Evolutionary conservation across 768 basidiomycete genomes (phyloP).

Genomic region (Lyophyllum atratum): DNA sequence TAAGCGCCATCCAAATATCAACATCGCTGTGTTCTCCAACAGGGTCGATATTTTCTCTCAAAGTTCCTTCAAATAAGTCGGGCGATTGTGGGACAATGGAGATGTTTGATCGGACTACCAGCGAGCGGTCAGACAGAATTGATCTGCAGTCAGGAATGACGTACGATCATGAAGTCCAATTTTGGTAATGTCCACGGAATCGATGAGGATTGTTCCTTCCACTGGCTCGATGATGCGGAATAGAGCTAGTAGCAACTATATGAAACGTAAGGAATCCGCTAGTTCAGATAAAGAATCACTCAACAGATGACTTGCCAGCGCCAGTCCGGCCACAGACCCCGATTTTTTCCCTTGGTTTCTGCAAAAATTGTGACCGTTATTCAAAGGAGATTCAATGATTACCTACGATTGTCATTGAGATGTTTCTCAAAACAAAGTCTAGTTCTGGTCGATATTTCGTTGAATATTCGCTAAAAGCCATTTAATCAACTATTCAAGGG

Average conservation of each 20-base stretch:
- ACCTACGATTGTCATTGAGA: slow-evolving; percentile 69
- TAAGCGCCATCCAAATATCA: slow-evolving; percentile 87
- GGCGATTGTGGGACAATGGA: slow-evolving; percentile 87
- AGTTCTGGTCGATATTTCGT: slow-evolving; percentile 80
- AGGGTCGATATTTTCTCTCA: slow-evolving; percentile 91
- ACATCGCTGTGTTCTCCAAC: slow-evolving; percentile 70
- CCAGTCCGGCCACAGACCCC: slow-evolving; percentile 91
- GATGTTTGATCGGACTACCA: slow-evolving; percentile 69
- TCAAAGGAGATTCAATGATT: not conserved
- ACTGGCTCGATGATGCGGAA: slow-evolving; percentile 79
- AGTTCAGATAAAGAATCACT: slow-evolving; percentile 16
- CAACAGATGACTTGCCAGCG: slow-evolving; percentile 74
- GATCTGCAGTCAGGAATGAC: slow-evolving; percentile 19
- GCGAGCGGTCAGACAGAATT: not conserved
- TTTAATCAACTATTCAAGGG: not conserved
- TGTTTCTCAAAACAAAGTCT: slow-evolving; percentile 76
- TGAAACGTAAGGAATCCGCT: not conserved
- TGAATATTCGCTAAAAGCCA: slow-evolving; percentile 57
- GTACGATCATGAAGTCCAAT: slow-evolving; percentile 74
- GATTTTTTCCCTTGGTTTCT: slow-evolving; percentile 81
- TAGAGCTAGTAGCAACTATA: slow-evolving; percentile 64
- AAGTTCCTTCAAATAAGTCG: slow-evolving; percentile 69
- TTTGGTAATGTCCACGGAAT: slow-evolving; percentile 74
- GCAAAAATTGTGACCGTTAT: slow-evolving; percentile 2
- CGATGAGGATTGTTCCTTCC: slow-evolving; percentile 67